Evolutionary conservation across 306 rosid species (phyloP).

Genomic region (Glycine tomentella): DNA sequence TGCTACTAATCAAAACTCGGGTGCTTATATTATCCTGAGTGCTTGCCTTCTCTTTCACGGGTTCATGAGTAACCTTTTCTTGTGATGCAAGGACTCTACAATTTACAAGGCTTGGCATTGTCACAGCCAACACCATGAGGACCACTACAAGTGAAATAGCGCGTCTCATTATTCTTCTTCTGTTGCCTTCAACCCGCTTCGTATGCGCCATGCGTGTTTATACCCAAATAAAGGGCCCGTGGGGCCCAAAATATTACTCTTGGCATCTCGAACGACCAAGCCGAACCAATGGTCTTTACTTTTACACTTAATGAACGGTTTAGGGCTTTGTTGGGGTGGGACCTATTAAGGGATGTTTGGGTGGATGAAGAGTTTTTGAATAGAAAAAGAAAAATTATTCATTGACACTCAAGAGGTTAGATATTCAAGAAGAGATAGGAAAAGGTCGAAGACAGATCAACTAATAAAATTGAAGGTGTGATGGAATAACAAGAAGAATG

Average conservation of each 20-base stretch:
- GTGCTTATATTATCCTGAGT: neutral
- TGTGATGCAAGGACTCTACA: slow-evolving; percentile 53
- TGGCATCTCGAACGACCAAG: slow-evolving; percentile 63
- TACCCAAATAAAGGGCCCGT: slow-evolving; percentile 47
- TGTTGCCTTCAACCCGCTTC: slow-evolving; percentile 36
- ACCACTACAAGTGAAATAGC: slow-evolving; percentile 35
- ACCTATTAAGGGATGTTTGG: slow-evolving; percentile 47
- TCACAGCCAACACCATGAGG: slow-evolving; percentile 46
- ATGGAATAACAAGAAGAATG: neutral
- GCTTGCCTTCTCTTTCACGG: slow-evolving; percentile 27
- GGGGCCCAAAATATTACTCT: slow-evolving; percentile 58
- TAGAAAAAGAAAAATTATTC: neutral
- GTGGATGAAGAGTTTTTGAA: slow-evolving; percentile 40
- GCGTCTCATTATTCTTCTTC: slow-evolving; percentile 53
- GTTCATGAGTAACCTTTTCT: slow-evolving; percentile 34
- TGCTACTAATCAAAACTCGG: slow-evolving; percentile 47
- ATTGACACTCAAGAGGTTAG: neutral
- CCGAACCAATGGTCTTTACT: slow-evolving; percentile 42
- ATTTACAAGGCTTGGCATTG: slow-evolving; percentile 45
- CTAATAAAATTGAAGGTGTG: too few relatives aligned
- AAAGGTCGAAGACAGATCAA: neutral
- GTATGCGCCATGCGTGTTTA: slow-evolving; percentile 44
- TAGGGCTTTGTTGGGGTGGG: slow-evolving; percentile 58
- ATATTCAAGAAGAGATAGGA: neutral
- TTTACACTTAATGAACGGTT: slow-evolving; percentile 61